Conservation (phyloP, 2,329 filamentous ascomycete genomes). For the Alternaria tenuissima region DNA sequence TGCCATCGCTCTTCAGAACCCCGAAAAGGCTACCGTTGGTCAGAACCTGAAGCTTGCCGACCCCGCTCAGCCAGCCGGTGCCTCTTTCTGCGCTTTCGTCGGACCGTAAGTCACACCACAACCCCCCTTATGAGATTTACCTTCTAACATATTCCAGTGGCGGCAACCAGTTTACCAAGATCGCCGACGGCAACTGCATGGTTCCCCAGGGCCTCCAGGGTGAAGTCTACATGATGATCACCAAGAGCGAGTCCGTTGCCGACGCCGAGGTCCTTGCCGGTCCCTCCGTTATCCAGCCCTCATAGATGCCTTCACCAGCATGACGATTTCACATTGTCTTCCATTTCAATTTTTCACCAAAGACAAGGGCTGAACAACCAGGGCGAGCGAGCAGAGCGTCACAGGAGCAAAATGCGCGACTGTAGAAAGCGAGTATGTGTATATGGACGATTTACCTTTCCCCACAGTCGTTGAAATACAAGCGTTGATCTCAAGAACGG, state of each 20-base stretch:
- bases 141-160: slow-evolving; percentile 41
- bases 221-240: slow-evolving; percentile 72
- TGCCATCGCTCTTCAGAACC: slow-evolving; percentile 61
- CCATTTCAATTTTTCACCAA: slow-evolving; percentile 9
- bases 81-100: slow-evolving; percentile 72
- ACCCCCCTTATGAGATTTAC: not conserved
- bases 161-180: slow-evolving; percentile 61
- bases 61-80: slow-evolving; percentile 50
- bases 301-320: slow-evolving; percentile 32
- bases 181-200: slow-evolving; percentile 65
- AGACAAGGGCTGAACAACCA: slow-evolving; percentile 8
- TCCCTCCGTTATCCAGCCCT: slow-evolving; percentile 50
- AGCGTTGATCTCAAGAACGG: slow-evolving; percentile 44
- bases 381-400: slow-evolving; percentile 8
- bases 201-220: slow-evolving; percentile 70
- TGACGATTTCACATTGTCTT: slow-evolving; percentile 14
- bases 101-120: slow-evolving; percentile 60
- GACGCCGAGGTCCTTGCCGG: slow-evolving; percentile 68
- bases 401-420: slow-evolving; percentile 16
- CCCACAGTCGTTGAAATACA: slow-evolving; percentile 49
- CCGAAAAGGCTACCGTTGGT: slow-evolving; percentile 53
- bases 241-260: slow-evolving; percentile 54
- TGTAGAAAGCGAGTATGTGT: slow-evolving; percentile 27
- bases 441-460: slow-evolving; percentile 38
- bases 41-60: slow-evolving; percentile 52